These are phyloP conservation scores for Tricladium varicosporioides DNA, from an alignment of 2,329 filamentous ascomycete species.

Conservation along the genomic window DNA sequence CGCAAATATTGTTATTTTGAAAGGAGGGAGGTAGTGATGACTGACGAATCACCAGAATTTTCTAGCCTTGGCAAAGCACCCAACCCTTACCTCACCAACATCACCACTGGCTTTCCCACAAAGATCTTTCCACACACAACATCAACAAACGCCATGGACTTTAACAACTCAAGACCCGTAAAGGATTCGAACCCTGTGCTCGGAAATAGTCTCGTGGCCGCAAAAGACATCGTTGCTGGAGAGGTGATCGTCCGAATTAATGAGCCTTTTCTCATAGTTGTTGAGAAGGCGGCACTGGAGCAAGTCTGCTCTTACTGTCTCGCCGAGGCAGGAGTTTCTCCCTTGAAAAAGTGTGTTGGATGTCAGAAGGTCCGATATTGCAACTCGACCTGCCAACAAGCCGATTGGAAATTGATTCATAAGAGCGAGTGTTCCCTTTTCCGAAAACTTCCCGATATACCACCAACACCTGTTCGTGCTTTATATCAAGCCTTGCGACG, in stretches of 20 bases:
- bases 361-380: slow-evolving; percentile 57
- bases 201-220: slow-evolving; percentile 27
- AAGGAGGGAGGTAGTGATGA: too few species aligned
- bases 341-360: slow-evolving; percentile 43
- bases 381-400: slow-evolving; percentile 49
- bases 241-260: slow-evolving; percentile 24
- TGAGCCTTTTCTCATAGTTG: slow-evolving; percentile 26
- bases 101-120: neutral
- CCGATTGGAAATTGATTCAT: slow-evolving; percentile 53
- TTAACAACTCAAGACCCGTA: slow-evolving; percentile 17
- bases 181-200: slow-evolving; percentile 6
- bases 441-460: slow-evolving; percentile 39
- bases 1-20: too few species aligned
- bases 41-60: neutral
- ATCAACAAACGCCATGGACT: neutral
- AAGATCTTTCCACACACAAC: neutral
- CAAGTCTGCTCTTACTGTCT: slow-evolving; percentile 30
- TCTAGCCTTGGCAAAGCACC: neutral
- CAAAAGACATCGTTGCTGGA: slow-evolving; percentile 14
- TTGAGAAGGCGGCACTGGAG: slow-evolving; percentile 29
- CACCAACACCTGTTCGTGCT: slow-evolving; percentile 54
- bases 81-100: neutral
- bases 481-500: slow-evolving; percentile 50
- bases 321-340: slow-evolving; percentile 7
- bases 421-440: slow-evolving; percentile 52